A percentile compares a stretch with the other conserved stretches of the same genome.
phyloP scores from a whole-genome alignment of 2,329 filamentous ascomycete genomes.

The Trichoderma citrinoviride region DNA sequence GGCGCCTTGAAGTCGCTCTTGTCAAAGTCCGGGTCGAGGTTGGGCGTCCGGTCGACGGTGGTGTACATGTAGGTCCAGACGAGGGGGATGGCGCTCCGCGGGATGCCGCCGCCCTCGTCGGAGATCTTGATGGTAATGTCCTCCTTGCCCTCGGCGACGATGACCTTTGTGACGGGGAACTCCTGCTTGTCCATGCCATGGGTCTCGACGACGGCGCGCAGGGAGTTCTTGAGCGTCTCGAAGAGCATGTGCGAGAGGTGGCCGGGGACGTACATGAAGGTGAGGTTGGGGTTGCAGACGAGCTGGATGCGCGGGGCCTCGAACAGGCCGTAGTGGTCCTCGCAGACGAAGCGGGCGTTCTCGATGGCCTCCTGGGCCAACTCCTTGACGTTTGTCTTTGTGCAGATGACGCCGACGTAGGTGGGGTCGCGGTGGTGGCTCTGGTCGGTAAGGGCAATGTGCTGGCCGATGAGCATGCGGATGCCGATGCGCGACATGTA shows the following conservation, averaged over 20 bases:
- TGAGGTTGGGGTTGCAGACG: slow-evolving; percentile 87
- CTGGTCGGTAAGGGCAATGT: slow-evolving; percentile 95
- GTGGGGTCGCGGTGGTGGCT: slow-evolving; percentile 83
- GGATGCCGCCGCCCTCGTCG: slow-evolving; percentile 95
- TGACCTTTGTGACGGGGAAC: slow-evolving; percentile 95
- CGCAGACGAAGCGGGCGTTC: slow-evolving; percentile 97
- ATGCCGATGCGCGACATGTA: slow-evolving; percentile 99
- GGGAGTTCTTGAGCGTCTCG: slow-evolving; percentile 96
- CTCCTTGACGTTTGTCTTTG: slow-evolving; percentile 93
- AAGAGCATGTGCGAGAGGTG: slow-evolving; percentile 99
- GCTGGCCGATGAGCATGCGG: slow-evolving; percentile 97
- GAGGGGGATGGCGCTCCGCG: slow-evolving; percentile 85
- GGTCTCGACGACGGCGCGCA: slow-evolving; percentile 92
- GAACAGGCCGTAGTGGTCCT: slow-evolving; percentile 97
- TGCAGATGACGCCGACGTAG: slow-evolving; percentile 98
- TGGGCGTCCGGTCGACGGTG: slow-evolving; percentile 93
- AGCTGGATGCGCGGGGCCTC: slow-evolving; percentile 96
- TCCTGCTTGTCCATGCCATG: slow-evolving; percentile 94
- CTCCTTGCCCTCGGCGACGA: slow-evolving; percentile 95
- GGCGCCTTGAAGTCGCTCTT: slow-evolving; percentile 99
- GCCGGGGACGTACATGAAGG: slow-evolving; percentile 99
- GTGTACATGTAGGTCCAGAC: slow-evolving; percentile 99
- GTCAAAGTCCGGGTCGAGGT: slow-evolving; percentile 94
- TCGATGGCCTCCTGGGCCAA: slow-evolving; percentile 96
- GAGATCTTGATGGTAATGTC: slow-evolving; percentile 99